These are phyloP conservation scores for Cladophialophora exuberans DNA, from an alignment of 2,329 filamentous ascomycete genomes.

Conservation along the genomic window DNA sequence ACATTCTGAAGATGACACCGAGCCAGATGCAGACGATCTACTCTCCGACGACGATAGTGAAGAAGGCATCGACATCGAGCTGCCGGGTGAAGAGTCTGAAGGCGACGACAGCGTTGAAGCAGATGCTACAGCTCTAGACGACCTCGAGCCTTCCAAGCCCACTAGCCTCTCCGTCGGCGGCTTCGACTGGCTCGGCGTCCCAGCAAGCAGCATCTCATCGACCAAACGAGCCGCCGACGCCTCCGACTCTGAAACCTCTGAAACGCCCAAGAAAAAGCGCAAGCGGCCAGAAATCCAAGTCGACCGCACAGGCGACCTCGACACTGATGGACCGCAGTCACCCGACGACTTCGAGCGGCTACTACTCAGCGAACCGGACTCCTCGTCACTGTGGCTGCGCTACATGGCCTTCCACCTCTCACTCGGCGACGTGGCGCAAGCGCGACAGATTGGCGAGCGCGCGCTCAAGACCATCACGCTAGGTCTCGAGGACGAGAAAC, in stretches of 20 bases:
- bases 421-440: slow-evolving; percentile 83
- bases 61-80: slow-evolving; percentile 48
- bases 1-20: slow-evolving; percentile 36
- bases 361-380: slow-evolving; percentile 87
- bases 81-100: slow-evolving; percentile 21
- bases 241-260: slow-evolving; percentile 58
- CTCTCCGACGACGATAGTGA: slow-evolving; percentile 48
- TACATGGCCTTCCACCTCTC: slow-evolving; percentile 99
- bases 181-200: slow-evolving; percentile 81
- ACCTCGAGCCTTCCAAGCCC: neutral
- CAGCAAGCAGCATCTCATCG: neutral
- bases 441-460: slow-evolving; percentile 85
- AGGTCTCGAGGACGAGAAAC: slow-evolving; percentile 86
- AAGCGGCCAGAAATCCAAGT: slow-evolving; percentile 79
- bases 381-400: slow-evolving; percentile 89
- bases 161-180: slow-evolving; percentile 70
- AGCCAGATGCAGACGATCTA: slow-evolving; percentile 44
- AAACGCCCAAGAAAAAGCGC: slow-evolving; percentile 55
- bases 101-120: slow-evolving; percentile 43
- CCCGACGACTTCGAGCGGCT: slow-evolving; percentile 92
- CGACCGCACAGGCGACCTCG: slow-evolving; percentile 89
- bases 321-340: slow-evolving; percentile 84
- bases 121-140: slow-evolving; percentile 37
- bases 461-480: slow-evolving; percentile 90
- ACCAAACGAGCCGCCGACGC: slow-evolving; percentile 53